phyloP scores from a whole-genome alignment of 2,329 filamentous ascomycete genomes.

The Botrytis cinerea region DNA sequence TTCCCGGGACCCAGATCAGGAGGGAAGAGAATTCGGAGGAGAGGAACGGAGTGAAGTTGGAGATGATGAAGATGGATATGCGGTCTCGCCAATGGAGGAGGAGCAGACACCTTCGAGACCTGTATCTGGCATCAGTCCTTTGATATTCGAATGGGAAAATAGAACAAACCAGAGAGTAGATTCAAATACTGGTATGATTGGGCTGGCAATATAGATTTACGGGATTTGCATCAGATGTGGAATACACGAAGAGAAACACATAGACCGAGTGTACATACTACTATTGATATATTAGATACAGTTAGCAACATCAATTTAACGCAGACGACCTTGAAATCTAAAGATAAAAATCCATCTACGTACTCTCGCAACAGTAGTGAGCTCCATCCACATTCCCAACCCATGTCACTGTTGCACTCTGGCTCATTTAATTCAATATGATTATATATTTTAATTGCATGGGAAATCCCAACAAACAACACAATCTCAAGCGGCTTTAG shows the following conservation, averaged over 20 bases:
- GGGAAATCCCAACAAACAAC: accelerated
- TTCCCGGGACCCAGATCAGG: background rate
- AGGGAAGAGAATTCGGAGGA: background rate
- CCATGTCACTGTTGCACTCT: background rate
- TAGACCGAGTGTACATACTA: background rate
- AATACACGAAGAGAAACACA: background rate
- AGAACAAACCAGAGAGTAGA: background rate
- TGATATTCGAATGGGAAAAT: constrained; percentile 1
- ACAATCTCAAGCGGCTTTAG: background rate
- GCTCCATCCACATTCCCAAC: no score
- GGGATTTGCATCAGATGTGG: background rate
- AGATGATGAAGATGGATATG: background rate
- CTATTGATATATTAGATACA: background rate
- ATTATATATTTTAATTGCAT: accelerated
- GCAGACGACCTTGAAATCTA: background rate
- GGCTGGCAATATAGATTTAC: background rate
- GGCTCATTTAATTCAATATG: background rate
- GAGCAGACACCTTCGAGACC: background rate
- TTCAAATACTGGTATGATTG: background rate
- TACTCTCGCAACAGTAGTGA: background rate
- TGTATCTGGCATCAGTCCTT: background rate
- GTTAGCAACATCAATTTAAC: background rate
- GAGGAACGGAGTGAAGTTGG: background rate
- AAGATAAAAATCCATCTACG: background rate
- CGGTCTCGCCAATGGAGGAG: constrained; percentile 5